phyloP scores from a whole-genome alignment of 768 basidiomycete species.

The Harrya chromipes region DNA sequence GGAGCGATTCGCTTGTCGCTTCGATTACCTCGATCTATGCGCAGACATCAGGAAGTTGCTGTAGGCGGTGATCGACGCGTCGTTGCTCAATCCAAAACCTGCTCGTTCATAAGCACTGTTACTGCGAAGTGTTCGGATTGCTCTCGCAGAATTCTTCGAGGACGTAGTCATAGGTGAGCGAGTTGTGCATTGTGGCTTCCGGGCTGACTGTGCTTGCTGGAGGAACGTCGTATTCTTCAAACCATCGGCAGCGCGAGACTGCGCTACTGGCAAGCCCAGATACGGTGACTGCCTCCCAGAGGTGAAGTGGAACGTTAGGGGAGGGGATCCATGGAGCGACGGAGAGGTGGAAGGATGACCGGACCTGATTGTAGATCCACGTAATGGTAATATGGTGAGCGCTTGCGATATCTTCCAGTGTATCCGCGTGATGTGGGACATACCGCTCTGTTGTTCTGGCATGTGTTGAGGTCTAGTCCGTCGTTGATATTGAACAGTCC shows the following conservation, averaged over 20 bases:
- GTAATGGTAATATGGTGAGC: constrained; percentile 21
- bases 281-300: constrained; percentile 48
- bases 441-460: constrained; percentile 28
- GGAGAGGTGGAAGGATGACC: background rate
- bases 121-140: background rate
- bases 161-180: constrained; percentile 38
- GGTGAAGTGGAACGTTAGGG: background rate
- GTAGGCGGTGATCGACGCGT: constrained; percentile 42
- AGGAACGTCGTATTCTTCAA: constrained; percentile 38
- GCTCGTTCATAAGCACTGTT: constrained; percentile 49
- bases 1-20: background rate
- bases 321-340: background rate
- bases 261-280: constrained; percentile 49
- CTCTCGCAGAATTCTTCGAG: constrained; percentile 51
- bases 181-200: constrained; percentile 43
- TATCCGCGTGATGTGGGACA: background rate
- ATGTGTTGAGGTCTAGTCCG: constrained; percentile 21
- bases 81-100: constrained; percentile 47
- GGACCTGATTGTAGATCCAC: constrained; percentile 59
- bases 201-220: constrained; percentile 50
- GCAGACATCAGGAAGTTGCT: constrained; percentile 14
- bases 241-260: constrained; percentile 40
- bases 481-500: constrained; percentile 34
- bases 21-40: background rate
- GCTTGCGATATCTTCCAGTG: background rate